Percentiles rank a stretch among this genome's conserved stretches.
Evolutionary conservation across 148 eudicot species (phyloP).

Genomic region (Nyssa sinensis): DNA sequence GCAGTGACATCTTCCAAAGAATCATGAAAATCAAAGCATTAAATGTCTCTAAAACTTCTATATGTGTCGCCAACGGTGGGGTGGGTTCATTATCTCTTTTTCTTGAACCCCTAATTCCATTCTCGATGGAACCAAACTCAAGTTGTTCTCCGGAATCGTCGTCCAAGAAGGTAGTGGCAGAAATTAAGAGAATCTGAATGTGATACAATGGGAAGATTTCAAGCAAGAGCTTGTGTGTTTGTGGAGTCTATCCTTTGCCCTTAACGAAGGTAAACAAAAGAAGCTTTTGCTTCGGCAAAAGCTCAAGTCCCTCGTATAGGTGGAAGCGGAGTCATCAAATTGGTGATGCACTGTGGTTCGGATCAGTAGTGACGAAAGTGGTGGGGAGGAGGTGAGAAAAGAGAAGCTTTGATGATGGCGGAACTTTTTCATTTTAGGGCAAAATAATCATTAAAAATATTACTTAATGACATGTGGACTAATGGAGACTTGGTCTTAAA

Average conservation of each 20-base stretch:
- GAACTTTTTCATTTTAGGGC: too few species aligned
- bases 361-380: too few species aligned
- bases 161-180: not conserved
- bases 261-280: constrained; percentile 51
- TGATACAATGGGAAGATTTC: constrained; percentile 78
- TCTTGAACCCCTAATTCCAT: constrained; percentile 12
- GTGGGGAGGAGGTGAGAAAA: too few species aligned
- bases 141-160: not conserved
- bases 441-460: too few species aligned
- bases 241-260: constrained; percentile 68
- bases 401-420: too few species aligned
- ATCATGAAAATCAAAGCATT: not conserved
- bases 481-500: too few species aligned
- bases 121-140: constrained; percentile 15
- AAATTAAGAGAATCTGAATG: constrained; percentile 24
- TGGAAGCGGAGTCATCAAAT: too few species aligned
- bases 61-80: not conserved
- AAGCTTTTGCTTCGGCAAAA: constrained; percentile 46
- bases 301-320: constrained; percentile 58
- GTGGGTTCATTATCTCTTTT: constrained; percentile 10
- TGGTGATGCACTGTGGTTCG: too few species aligned
- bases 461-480: too few species aligned
- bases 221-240: constrained; percentile 73
- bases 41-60: not conserved
- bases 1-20: not conserved